Conservation (phyloP, 2,329 filamentous ascomycete species). For the Elsinoe australis region DNA sequence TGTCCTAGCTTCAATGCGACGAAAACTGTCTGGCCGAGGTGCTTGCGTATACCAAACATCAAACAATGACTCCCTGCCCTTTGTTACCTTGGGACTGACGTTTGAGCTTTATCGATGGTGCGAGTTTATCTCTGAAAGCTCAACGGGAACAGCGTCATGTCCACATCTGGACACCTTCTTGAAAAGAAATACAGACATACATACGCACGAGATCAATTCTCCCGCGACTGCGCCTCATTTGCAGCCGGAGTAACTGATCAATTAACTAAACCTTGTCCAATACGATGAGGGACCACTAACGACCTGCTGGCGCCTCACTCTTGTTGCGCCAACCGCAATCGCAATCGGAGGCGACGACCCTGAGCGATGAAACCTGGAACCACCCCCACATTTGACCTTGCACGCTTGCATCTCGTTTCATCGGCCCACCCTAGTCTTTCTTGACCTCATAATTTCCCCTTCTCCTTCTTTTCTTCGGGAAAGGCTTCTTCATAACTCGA, state of each 20-base stretch:
- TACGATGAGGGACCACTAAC: background rate
- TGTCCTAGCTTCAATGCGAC: no score
- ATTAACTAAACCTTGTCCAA: background rate
- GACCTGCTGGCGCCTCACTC: background rate
- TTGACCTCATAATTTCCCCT: background rate
- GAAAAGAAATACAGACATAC: conserved; percentile 9
- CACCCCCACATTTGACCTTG: conserved; percentile 6
- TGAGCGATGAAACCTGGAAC: conserved; percentile 5
- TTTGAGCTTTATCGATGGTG: conserved; percentile 8
- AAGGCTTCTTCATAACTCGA: background rate
- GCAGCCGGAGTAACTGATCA: background rate
- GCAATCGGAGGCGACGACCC: conserved; percentile 4
- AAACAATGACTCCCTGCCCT: background rate
- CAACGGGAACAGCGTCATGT: conserved; percentile 5
- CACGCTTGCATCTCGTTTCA: conserved; percentile 7
- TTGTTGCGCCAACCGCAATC: conserved; percentile 6
- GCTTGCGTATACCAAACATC: no score
- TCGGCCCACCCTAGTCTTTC: conserved; percentile 7
- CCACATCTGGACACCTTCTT: conserved; percentile 4
- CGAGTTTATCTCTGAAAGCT: background rate
- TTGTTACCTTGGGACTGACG: background rate
- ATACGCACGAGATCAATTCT: background rate
- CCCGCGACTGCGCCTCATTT: background rate
- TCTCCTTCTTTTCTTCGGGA: background rate
- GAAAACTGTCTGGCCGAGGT: no score